A percentile compares a stretch with the other conserved stretches of the same genome.
These are phyloP conservation scores for Lachancea kluyveri DNA, from an alignment of 805 yeast species.

Conservation along the genomic window DNA sequence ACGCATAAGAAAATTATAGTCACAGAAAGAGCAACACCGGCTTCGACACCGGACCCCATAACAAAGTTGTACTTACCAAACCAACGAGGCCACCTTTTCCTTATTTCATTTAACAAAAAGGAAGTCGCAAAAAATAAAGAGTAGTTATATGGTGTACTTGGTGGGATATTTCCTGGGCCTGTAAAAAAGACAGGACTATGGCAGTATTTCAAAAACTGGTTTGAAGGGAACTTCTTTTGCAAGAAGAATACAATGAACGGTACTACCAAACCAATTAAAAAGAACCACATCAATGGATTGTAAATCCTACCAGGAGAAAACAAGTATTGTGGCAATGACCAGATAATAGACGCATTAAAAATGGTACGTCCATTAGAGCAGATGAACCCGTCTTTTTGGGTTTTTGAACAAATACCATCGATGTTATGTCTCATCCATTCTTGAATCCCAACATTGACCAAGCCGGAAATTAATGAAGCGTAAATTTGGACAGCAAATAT, in stretches of 20 bases:
- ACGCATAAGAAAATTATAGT: constrained; percentile 49
- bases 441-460: constrained; percentile 35
- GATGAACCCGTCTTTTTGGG: constrained; percentile 39
- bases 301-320: constrained; percentile 46
- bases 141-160: constrained; percentile 67
- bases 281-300: constrained; percentile 50
- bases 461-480: constrained; percentile 35
- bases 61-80: constrained; percentile 57
- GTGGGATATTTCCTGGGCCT: constrained; percentile 60
- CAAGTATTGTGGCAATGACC: constrained; percentile 48
- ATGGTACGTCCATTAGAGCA: constrained; percentile 39
- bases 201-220: constrained; percentile 32
- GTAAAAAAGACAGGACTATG: constrained; percentile 62
- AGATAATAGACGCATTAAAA: constrained; percentile 46
- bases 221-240: constrained; percentile 26
- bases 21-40: constrained; percentile 58
- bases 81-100: constrained; percentile 45
- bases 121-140: constrained; percentile 46
- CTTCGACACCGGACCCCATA: constrained; percentile 53
- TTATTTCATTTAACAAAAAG: constrained; percentile 39
- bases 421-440: constrained; percentile 37
- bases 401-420: constrained; percentile 34
- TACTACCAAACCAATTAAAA: constrained; percentile 42
- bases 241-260: constrained; percentile 32
- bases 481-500: constrained; percentile 41